Evolutionary conservation across 768 basidiomycete genomes (phyloP).

Genomic region (Lactarius trivialis): DNA sequence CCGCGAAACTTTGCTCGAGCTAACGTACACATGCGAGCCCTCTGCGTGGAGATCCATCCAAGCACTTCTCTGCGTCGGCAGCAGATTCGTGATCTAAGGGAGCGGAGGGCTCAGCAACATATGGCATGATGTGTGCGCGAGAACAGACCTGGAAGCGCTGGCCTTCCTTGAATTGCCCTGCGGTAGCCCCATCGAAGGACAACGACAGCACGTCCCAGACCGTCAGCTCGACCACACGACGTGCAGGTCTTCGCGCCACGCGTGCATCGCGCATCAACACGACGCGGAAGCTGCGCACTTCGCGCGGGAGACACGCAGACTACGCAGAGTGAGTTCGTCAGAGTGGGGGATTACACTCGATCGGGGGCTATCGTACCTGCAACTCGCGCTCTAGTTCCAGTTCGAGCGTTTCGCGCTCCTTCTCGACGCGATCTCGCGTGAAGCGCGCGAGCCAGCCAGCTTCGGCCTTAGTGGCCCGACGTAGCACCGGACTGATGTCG

Average conservation of each 20-base stretch:
- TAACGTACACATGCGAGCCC: slow-evolving; percentile 60
- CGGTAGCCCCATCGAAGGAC: slow-evolving; percentile 7
- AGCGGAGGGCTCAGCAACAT: too few species aligned
- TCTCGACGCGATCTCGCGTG: slow-evolving; percentile 41
- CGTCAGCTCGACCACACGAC: slow-evolving; percentile 19
- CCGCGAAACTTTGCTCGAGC: slow-evolving; percentile 56
- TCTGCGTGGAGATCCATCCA: slow-evolving; percentile 56
- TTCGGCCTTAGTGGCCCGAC: slow-evolving; percentile 29
- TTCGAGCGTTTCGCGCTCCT: slow-evolving; percentile 43
- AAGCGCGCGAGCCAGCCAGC: slow-evolving; percentile 60
- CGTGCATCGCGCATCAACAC: slow-evolving; percentile 19
- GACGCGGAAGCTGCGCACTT: slow-evolving; percentile 21
- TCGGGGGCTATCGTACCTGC: slow-evolving; percentile 41
- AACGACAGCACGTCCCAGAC: slow-evolving; percentile 21
- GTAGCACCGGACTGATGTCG: slow-evolving; percentile 12
- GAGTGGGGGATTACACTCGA: neutral
- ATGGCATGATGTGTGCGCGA: too few species aligned
- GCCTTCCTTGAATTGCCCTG: slow-evolving; percentile 16
- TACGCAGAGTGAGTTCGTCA: slow-evolving; percentile 1
- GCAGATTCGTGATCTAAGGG: slow-evolving; percentile 61
- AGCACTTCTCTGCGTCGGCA: slow-evolving; percentile 58
- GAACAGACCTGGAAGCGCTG: too few species aligned
- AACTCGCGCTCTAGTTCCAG: slow-evolving; percentile 71
- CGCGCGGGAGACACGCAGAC: slow-evolving; percentile 20
- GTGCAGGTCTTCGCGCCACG: slow-evolving; percentile 10